Evolutionary conservation across 1,284 basidiomycete genomes (phyloP).

Genomic region (Apiotrichum gamsii): DNA sequence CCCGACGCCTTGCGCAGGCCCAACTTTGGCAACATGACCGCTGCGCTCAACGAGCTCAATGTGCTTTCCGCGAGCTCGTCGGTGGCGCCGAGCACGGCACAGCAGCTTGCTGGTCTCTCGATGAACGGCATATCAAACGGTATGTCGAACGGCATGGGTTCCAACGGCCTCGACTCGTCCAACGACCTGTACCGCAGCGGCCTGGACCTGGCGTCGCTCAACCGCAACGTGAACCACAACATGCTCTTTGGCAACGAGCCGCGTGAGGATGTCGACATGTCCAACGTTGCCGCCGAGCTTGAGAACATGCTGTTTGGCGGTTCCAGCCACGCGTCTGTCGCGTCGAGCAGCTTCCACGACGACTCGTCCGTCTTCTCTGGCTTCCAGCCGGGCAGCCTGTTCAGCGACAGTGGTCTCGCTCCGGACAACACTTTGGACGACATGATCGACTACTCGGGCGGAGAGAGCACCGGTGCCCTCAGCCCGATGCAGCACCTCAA

Average conservation of each 20-base stretch:
- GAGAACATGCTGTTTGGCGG: constrained; percentile 30
- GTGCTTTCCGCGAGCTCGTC: constrained; percentile 16
- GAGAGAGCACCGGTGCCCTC: constrained; percentile 21
- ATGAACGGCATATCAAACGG: constrained; percentile 9
- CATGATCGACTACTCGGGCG: constrained; percentile 41
- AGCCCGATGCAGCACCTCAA: constrained; percentile 18
- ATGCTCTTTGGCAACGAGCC: constrained; percentile 16
- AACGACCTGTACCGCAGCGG: background rate
- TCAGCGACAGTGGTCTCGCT: constrained; percentile 34
- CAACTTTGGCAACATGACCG: constrained; percentile 23
- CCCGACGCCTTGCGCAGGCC: constrained; percentile 34
- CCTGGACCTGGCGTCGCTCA: constrained; percentile 13
- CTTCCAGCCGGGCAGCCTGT: constrained; percentile 22
- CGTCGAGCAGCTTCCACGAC: constrained; percentile 30
- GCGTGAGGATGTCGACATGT: constrained; percentile 25
- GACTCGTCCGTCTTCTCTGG: constrained; percentile 32
- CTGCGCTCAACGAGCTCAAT: constrained; percentile 9
- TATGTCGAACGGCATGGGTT: constrained; percentile 2
- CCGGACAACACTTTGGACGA: constrained; percentile 32
- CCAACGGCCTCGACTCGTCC: constrained; percentile 8
- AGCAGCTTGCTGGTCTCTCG: constrained; percentile 4
- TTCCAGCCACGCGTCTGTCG: constrained; percentile 28
- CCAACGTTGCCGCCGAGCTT: constrained; percentile 25
- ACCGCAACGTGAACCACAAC: constrained; percentile 1
- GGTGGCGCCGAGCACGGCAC: constrained; percentile 13